A percentile compares a stretch with the other conserved stretches of the same genome.
phyloP scores from a whole-genome alignment of 2,329 filamentous ascomycete species.

The Pseudogymnoascus sp. region DNA sequence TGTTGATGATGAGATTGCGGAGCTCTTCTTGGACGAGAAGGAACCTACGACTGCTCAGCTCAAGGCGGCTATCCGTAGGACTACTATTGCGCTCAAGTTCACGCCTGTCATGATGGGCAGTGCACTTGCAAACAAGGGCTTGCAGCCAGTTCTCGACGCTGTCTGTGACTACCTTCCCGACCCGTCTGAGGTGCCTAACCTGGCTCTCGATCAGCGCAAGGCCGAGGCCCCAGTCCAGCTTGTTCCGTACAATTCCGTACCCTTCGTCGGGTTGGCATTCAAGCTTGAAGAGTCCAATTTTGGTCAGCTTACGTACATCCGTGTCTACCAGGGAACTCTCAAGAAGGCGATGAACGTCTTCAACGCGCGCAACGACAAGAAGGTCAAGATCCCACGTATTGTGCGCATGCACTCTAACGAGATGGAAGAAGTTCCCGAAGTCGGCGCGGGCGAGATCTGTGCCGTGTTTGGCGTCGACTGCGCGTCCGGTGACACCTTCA shows the following conservation, averaged over 20 bases:
- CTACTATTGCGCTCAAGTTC: conserved; percentile 85
- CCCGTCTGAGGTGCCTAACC: conserved; percentile 79
- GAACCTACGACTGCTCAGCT: conserved; percentile 75
- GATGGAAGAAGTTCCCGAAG: conserved; percentile 91
- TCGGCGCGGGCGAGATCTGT: conserved; percentile 95
- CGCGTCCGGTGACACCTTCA: conserved; percentile 96
- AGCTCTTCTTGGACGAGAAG: conserved; percentile 83
- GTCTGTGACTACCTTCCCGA: conserved; percentile 95
- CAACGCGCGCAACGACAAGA: conserved; percentile 91
- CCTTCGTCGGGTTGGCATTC: conserved; percentile 93
- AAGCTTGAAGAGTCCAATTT: conserved; percentile 99
- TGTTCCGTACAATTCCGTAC: conserved; percentile 84
- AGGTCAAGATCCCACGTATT: conserved; percentile 91
- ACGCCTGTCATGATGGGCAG: conserved; percentile 95
- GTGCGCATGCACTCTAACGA: conserved; percentile 99
- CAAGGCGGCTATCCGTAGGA: conserved; percentile 81
- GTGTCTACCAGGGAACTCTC: conserved; percentile 90
- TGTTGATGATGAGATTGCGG: conserved; percentile 95
- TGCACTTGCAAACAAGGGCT: conserved; percentile 84
- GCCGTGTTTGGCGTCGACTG: conserved; percentile 98
- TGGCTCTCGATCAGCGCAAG: conserved; percentile 75
- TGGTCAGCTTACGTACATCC: conserved; percentile 94
- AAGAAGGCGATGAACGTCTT: conserved; percentile 84
- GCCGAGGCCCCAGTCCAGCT: conserved; percentile 75
- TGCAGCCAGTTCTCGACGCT: conserved; percentile 94